Conservation (phyloP, 2,329 filamentous ascomycete species). For the Clonostachys chloroleuca region DNA sequence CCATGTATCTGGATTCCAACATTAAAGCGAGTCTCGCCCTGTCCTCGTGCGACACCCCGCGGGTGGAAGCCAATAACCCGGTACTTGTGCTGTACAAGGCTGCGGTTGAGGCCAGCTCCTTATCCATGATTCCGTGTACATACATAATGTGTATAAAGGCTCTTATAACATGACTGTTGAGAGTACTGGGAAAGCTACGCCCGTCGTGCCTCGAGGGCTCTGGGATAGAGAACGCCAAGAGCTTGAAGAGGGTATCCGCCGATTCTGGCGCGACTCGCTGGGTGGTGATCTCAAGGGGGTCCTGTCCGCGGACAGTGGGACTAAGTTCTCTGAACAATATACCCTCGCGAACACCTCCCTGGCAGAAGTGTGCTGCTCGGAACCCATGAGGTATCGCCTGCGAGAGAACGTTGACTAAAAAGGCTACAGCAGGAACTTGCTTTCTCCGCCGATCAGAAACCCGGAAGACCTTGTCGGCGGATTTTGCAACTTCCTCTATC, state of each 20-base stretch:
- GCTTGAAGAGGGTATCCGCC: constrained; percentile 32
- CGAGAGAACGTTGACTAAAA: constrained; percentile 57
- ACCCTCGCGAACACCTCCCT: constrained; percentile 67
- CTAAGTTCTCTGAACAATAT: constrained; percentile 53
- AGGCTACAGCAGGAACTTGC: constrained; percentile 65
- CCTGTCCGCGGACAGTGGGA: constrained; percentile 37
- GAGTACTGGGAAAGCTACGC: constrained; percentile 25
- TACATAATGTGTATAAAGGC: constrained; percentile 58
- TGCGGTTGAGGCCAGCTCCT: constrained; percentile 50
- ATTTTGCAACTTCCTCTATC: constrained; percentile 22
- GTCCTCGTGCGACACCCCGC: constrained; percentile 58
- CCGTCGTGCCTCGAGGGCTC: constrained; percentile 11
- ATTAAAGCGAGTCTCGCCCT: constrained; percentile 57
- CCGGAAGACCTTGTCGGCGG: constrained; percentile 44
- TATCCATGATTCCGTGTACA: constrained; percentile 41
- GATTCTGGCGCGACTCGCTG: constrained; percentile 43
- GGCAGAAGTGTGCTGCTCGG: constrained; percentile 61
- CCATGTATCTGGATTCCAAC: constrained; percentile 60
- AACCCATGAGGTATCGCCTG: constrained; percentile 54
- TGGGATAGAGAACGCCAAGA: constrained; percentile 45
- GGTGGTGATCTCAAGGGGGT: constrained; percentile 59
- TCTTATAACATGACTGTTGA: constrained; percentile 41
- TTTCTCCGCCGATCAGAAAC: constrained; percentile 60
- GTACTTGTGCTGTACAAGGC: constrained; percentile 61
- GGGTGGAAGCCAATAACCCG: constrained; percentile 54